These are phyloP conservation scores for Didymella exigua DNA, from an alignment of 2,329 filamentous ascomycete genomes.

Conservation along the genomic window DNA sequence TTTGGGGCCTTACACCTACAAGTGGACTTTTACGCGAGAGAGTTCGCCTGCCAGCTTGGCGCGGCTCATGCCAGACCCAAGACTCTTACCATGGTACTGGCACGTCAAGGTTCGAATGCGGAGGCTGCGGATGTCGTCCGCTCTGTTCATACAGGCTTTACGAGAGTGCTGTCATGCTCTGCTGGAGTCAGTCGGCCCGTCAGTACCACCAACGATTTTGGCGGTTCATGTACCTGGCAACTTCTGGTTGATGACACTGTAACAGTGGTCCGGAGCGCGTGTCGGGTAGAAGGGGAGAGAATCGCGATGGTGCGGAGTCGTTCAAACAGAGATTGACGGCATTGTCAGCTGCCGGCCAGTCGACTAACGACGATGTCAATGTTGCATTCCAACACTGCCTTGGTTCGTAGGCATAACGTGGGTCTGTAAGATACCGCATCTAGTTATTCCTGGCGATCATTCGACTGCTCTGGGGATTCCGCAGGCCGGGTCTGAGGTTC, in stretches of 20 bases:
- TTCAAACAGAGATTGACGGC: background rate
- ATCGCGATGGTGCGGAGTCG: background rate
- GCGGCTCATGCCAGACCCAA: background rate
- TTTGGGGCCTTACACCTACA: background rate
- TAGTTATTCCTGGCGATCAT: conserved; percentile 14
- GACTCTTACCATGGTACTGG: background rate
- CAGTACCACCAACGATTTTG: background rate
- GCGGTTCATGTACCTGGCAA: conserved; percentile 9
- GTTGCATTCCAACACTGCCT: background rate
- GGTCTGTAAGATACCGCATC: conserved; percentile 4
- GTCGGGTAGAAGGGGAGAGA: background rate
- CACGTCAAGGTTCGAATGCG: background rate
- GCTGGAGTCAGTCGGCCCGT: conserved; percentile 2
- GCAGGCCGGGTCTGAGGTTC: conserved; percentile 7
- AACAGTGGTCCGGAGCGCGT: background rate
- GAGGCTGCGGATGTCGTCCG: background rate
- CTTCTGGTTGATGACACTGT: background rate
- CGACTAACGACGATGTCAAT: background rate
- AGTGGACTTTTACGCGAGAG: background rate
- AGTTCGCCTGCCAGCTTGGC: conserved; percentile 1
- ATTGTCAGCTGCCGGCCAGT: background rate
- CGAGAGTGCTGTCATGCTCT: background rate
- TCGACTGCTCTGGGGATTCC: conserved; percentile 13
- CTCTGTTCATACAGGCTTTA: background rate
- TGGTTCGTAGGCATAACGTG: conserved; percentile 13